Conservation (phyloP, 345 rosid species). For the Dovyalis caffra region DNA sequence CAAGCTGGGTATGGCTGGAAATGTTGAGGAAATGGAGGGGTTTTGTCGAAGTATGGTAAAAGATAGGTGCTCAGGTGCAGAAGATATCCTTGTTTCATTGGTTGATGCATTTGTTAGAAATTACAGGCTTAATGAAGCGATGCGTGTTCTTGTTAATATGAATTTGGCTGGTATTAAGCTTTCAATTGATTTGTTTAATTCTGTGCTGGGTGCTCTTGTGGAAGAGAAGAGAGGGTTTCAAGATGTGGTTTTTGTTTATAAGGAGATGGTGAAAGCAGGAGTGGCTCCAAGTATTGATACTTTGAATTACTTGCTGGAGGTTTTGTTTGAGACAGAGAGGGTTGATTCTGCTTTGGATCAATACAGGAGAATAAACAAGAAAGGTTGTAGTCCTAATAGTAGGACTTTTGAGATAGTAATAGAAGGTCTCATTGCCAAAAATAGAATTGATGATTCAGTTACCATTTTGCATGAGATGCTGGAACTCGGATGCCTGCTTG, state of each 20-base stretch:
- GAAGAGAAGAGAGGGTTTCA: constrained; percentile 37
- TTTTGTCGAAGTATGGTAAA: constrained; percentile 41
- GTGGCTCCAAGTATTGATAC: constrained; percentile 43
- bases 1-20: constrained; percentile 54
- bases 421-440: constrained; percentile 34
- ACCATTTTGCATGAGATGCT: constrained; percentile 42
- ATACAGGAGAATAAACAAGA: constrained; percentile 48
- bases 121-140: constrained; percentile 36
- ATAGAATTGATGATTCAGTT: constrained; percentile 34
- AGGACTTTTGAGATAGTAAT: constrained; percentile 50
- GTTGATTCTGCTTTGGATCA: constrained; percentile 47
- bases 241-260: constrained; percentile 48
- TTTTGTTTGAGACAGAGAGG: constrained; percentile 38
- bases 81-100: constrained; percentile 36
- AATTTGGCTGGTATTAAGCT: constrained; percentile 36
- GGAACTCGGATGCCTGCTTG: constrained; percentile 24
- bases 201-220: constrained; percentile 41
- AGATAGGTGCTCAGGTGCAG: constrained; percentile 30
- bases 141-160: constrained; percentile 39
- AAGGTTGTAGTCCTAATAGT: constrained; percentile 42
- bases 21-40: constrained; percentile 35
- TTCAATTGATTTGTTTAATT: constrained; percentile 35
- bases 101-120: constrained; percentile 35
- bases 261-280: constrained; percentile 61
- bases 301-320: constrained; percentile 47